Conservation (phyloP, 2,329 filamentous ascomycete genomes). For the Ophiostoma tasmaniense region DNA sequence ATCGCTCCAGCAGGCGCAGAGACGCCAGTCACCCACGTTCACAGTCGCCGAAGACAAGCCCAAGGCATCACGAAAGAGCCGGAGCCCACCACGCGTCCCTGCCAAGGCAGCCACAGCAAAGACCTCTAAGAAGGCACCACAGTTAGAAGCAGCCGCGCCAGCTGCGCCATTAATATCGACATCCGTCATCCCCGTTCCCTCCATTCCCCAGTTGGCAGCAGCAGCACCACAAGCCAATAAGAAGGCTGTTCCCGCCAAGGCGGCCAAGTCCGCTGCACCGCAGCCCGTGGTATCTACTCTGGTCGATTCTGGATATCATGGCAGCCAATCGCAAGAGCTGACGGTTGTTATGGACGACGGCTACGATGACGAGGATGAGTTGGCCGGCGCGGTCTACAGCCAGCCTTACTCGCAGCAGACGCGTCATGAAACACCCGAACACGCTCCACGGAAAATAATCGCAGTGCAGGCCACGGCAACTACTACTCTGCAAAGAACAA, state of each 20-base stretch:
- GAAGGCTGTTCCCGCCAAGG: slow-evolving; percentile 1
- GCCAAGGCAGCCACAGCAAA: slow-evolving; percentile 12
- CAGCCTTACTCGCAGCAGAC: slow-evolving; percentile 6
- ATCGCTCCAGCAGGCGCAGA: slow-evolving; percentile 43
- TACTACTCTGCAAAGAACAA: slow-evolving; percentile 10
- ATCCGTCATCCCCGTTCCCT: background rate
- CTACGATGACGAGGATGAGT: slow-evolving; percentile 23
- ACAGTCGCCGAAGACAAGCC: slow-evolving; percentile 48
- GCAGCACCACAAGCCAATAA: background rate
- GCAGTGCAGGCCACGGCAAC: slow-evolving; percentile 1
- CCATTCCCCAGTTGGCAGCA: background rate
- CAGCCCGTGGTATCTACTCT: slow-evolving; percentile 28
- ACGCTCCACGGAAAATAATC: background rate
- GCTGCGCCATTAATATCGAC: background rate
- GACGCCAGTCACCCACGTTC: slow-evolving; percentile 27
- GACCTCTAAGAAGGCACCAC: slow-evolving; percentile 10
- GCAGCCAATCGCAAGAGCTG: slow-evolving; percentile 52
- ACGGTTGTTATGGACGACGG: slow-evolving; percentile 27
- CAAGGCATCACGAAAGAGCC: slow-evolving; percentile 23
- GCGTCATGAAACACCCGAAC: slow-evolving; percentile 9
- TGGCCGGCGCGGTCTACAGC: slow-evolving; percentile 13
- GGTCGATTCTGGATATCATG: slow-evolving; percentile 64
- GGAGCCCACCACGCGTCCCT: slow-evolving; percentile 23
- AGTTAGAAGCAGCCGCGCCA: background rate
- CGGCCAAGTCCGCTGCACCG: slow-evolving; percentile 25